Evolutionary conservation across 495 filamentous ascomycete species (phyloP).

Genomic region (Xylaria longipes): DNA sequence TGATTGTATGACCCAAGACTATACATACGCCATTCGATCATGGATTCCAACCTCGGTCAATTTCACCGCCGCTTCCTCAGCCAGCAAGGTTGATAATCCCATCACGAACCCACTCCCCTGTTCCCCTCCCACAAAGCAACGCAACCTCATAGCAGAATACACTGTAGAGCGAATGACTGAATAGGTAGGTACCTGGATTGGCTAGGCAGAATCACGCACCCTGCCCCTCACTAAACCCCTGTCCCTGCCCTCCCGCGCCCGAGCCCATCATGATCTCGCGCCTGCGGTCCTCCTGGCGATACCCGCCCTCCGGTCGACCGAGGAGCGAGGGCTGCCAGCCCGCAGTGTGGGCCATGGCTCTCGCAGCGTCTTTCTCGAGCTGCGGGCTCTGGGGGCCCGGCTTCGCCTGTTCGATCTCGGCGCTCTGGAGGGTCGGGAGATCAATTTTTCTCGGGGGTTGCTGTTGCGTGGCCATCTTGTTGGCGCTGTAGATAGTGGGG

Average conservation of each 20-base stretch:
- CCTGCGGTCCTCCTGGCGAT: slow-evolving; percentile 54
- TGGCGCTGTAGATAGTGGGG: not conserved
- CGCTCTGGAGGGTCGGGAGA: slow-evolving; percentile 25
- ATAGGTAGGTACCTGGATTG: not conserved
- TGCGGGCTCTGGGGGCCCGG: slow-evolving; percentile 31
- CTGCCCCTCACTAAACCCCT: slow-evolving; percentile 8
- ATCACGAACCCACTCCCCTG: not conserved
- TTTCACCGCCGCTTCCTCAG: not conserved
- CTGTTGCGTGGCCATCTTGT: slow-evolving; percentile 1
- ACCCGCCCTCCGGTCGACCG: slow-evolving; percentile 51
- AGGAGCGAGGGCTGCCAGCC: slow-evolving; percentile 51
- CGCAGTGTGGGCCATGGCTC: slow-evolving; percentile 44
- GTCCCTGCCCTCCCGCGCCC: not conserved
- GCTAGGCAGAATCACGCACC: not conserved
- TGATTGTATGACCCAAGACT: not conserved
- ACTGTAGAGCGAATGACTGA: not conserved
- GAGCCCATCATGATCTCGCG: slow-evolving; percentile 45
- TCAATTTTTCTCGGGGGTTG: slow-evolving; percentile 18
- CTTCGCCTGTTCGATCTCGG: slow-evolving; percentile 25
- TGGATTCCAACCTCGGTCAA: not conserved
- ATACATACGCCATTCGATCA: not conserved
- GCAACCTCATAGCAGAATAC: not conserved
- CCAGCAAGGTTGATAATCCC: not conserved
- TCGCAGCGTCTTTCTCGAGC: slow-evolving; percentile 38
- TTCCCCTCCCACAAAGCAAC: not conserved